These are phyloP conservation scores for Acer yangbiense DNA, from an alignment of 345 rosid species.

Conservation along the genomic window DNA sequence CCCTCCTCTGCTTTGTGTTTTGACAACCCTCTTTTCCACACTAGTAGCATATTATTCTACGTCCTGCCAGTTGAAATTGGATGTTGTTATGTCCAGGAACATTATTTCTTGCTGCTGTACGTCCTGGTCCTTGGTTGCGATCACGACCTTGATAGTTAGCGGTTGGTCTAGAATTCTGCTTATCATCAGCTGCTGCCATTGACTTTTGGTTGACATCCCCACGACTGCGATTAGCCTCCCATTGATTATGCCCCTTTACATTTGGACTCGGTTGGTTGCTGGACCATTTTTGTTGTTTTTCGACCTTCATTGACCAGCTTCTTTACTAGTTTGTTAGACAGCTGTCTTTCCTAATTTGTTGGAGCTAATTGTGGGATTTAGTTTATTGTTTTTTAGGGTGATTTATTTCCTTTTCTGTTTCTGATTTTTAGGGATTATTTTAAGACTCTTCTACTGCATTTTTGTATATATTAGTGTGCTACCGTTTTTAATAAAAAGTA, in stretches of 20 bases:
- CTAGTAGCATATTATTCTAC: background rate
- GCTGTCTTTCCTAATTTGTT: too few relatives aligned
- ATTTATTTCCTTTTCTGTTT: too few relatives aligned
- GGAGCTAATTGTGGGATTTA: too few relatives aligned
- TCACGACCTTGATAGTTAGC: background rate
- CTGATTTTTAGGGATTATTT: too few relatives aligned
- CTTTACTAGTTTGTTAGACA: too few relatives aligned
- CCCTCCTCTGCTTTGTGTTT: too few relatives aligned
- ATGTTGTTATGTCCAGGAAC: background rate
- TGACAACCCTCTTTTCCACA: background rate
- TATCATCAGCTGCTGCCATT: background rate
- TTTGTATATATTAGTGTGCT: too few relatives aligned
- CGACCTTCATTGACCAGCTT: background rate
- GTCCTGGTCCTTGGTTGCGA: background rate
- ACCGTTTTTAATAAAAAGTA: too few relatives aligned
- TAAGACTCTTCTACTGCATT: too few relatives aligned
- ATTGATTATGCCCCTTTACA: background rate
- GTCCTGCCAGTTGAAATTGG: too few relatives aligned
- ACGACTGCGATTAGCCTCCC: background rate
- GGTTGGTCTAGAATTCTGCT: background rate
- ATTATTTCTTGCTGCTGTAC: background rate
- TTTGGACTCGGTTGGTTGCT: background rate
- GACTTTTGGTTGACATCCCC: background rate
- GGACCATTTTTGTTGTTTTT: background rate
- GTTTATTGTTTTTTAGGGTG: too few relatives aligned